Percentiles rank a stretch among this genome's conserved stretches.
phyloP scores from a whole-genome alignment of 805 yeast species.

The Scheffersomyces spartinae region DNA sequence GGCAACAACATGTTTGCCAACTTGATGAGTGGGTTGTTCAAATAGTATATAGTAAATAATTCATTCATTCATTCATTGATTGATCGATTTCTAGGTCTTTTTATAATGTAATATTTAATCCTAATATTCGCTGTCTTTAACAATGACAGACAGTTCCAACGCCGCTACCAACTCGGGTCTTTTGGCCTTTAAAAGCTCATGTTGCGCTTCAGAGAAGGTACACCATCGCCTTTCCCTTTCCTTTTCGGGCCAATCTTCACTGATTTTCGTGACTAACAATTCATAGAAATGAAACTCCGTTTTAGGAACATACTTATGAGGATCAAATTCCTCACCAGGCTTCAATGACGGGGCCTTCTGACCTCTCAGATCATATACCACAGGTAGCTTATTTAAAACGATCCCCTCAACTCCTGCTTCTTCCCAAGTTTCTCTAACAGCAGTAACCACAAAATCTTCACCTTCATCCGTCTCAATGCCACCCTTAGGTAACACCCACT shows the following conservation, averaged over 20 bases:
- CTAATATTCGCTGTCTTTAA: slow-evolving; percentile 17
- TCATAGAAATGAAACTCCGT: slow-evolving; percentile 87
- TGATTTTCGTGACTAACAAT: slow-evolving; percentile 46
- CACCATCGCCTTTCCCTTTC: slow-evolving; percentile 68
- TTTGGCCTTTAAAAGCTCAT: slow-evolving; percentile 42
- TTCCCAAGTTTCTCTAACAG: slow-evolving; percentile 92
- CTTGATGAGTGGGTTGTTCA: slow-evolving; percentile 31
- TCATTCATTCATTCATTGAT: slow-evolving; percentile 11
- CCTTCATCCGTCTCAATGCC: slow-evolving; percentile 84
- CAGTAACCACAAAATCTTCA: slow-evolving; percentile 37
- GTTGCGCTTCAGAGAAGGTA: slow-evolving; percentile 52
- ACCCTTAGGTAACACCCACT: slow-evolving; percentile 93
- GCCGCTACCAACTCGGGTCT: slow-evolving; percentile 63
- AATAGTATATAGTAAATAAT: slow-evolving; percentile 8
- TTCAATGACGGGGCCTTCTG: slow-evolving; percentile 24
- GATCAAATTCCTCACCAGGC: slow-evolving; percentile 19
- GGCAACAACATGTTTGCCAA: slow-evolving; percentile 35
- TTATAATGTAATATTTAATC: background rate
- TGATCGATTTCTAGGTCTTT: slow-evolving; percentile 13
- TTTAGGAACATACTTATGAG: slow-evolving; percentile 44
- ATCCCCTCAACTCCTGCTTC: slow-evolving; percentile 85
- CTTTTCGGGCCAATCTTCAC: slow-evolving; percentile 68
- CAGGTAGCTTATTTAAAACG: slow-evolving; percentile 45
- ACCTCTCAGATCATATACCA: slow-evolving; percentile 46
- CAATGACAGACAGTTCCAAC: slow-evolving; percentile 42